phyloP scores from a whole-genome alignment of 805 yeast species.

The Metschnikowia cerradonensis region DNA sequence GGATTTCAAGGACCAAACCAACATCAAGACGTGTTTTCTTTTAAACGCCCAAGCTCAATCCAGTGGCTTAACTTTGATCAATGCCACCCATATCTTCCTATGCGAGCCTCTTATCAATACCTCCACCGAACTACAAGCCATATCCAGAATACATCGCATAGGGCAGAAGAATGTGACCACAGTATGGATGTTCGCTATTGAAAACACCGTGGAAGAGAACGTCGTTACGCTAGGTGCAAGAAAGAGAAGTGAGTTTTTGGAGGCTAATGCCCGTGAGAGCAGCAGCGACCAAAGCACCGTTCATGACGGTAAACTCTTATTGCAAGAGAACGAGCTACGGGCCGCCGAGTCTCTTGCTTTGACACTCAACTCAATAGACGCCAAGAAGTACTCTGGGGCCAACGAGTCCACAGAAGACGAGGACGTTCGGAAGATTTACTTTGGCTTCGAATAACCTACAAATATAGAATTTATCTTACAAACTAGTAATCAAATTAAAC shows the following conservation, averaged over 20 bases:
- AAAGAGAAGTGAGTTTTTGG: constrained; percentile 46
- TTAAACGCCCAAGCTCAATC: constrained; percentile 84
- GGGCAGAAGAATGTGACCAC: constrained; percentile 81
- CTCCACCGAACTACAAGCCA: constrained; percentile 85
- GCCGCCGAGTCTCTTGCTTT: constrained; percentile 19
- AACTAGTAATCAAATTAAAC: neutral
- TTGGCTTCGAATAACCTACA: constrained; percentile 7
- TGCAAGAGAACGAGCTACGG: constrained; percentile 14
- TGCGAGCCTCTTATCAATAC: constrained; percentile 92
- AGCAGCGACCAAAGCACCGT: neutral
- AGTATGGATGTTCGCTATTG: constrained; percentile 89
- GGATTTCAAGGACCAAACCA: constrained; percentile 53
- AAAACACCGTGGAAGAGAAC: constrained; percentile 84
- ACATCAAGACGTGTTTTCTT: constrained; percentile 73
- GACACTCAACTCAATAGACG: constrained; percentile 9
- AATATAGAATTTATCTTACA: neutral
- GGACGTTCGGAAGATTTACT: constrained; percentile 14
- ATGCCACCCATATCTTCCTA: constrained; percentile 87
- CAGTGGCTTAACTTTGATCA: constrained; percentile 84
- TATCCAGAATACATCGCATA: constrained; percentile 86
- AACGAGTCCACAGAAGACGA: constrained; percentile 14
- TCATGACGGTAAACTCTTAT: neutral
- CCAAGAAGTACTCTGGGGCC: constrained; percentile 3
- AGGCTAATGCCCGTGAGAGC: constrained; percentile 15
- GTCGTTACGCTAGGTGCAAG: constrained; percentile 66